Evolutionary conservation across 192 early-diverging fungal species (phyloP), one percentile per base, ranked within the genome.

Genomic region (Rhizophlyctis rosea): DNA sequence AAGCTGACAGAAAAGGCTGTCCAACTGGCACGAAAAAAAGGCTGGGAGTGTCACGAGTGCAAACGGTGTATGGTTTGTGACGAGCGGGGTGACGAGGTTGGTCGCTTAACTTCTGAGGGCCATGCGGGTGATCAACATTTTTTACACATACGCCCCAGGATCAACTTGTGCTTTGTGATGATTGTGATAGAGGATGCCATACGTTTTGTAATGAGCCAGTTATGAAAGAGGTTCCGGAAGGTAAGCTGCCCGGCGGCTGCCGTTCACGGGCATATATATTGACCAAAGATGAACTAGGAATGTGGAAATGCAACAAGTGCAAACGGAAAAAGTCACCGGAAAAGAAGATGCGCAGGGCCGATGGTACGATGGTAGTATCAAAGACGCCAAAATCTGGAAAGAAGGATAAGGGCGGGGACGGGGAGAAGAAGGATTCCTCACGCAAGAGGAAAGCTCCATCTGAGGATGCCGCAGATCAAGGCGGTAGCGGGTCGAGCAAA

Each of bases 171-270:
- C 62, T 78, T 4, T 84, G 82, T 58, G 80, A 82, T 59, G 56
- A 68, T 11, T 84, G 82, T 62, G 82, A 84, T 51, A 65, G 75
- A 35, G 80, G 74, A 7, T 76, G 65, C 27, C 82, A 84, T 34
- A 78, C 67, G 4, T 78, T 67, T 57, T 84, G 82, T 59, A 56
- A 75, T 9, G 36, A 57, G 5, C 80, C 82, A 27, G 48, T 61
- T 52, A 36, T 80, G 62, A 55, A 64, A 13, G 50, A 54, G 33
- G 29, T 74, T 11, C 80, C 82, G 1, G 61, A 77, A 67, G 80
- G 81, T 74, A 57, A 34, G 29, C 35, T 9, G 9, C 32, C 16
- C 18, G 35, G 14, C 27, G 52, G 52, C 16, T 14, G 25, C 14
- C 16, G 27, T 16, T 54, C 14, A 27, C 27, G 1, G n/a, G 25